A percentile compares a stretch with the other conserved stretches of the same genome.
Conservation (phyloP, 495 filamentous ascomycete genomes). For the Copromyces sp. region DNA sequence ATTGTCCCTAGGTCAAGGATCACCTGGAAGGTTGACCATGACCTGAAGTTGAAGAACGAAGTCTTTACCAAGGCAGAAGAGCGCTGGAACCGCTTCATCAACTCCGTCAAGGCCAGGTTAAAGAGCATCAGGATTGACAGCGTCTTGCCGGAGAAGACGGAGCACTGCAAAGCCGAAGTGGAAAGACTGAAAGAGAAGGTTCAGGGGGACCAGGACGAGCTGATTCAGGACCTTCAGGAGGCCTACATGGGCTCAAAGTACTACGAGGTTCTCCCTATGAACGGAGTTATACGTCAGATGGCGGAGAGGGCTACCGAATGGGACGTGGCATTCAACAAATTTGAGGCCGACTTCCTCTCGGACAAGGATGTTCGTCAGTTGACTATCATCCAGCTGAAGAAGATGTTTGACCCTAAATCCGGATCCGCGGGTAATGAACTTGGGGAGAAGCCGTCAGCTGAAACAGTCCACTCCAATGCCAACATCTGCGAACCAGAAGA, state of each 20-base stretch:
- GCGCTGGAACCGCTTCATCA: constrained; percentile 74
- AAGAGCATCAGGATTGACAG: constrained; percentile 84
- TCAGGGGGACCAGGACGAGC: constrained; percentile 63
- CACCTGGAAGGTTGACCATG: constrained; percentile 95
- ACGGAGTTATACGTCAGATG: constrained; percentile 74
- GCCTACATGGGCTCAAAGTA: constrained; percentile 89
- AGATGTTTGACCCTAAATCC: constrained; percentile 55
- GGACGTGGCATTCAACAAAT: constrained; percentile 80
- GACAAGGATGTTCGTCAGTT: constrained; percentile 94
- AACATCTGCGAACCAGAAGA: background rate
- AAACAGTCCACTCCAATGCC: constrained; percentile 9
- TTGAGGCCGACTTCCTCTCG: constrained; percentile 90
- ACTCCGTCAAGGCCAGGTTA: constrained; percentile 71
- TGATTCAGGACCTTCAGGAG: constrained; percentile 71
- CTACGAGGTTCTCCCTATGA: constrained; percentile 91
- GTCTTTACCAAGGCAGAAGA: constrained; percentile 68
- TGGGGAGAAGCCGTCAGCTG: constrained; percentile 17
- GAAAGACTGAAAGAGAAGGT: constrained; percentile 63
- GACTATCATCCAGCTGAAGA: constrained; percentile 84
- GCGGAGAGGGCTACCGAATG: constrained; percentile 90
- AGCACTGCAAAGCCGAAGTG: constrained; percentile 71
- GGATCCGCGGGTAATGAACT: constrained; percentile 8
- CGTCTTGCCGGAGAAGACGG: constrained; percentile 73
- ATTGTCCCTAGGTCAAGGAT: constrained; percentile 81
- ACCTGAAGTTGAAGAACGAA: constrained; percentile 87